phyloP scores from a whole-genome alignment of 78 protist species.

The Chrysochromulina tobinii region DNA sequence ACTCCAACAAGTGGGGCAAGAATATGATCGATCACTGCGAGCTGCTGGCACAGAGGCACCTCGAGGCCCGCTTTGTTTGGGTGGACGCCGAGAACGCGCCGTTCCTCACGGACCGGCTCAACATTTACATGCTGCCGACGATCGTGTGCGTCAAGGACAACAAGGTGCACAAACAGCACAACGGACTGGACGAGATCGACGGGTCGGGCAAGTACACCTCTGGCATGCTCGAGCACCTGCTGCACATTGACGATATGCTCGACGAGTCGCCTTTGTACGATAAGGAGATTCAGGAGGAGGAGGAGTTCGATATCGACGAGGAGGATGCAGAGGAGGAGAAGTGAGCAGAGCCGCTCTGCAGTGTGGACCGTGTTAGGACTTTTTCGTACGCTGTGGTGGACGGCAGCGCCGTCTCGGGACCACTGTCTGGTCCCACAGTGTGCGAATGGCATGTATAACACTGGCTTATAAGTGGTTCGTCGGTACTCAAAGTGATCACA shows the following conservation, averaged over 20 bases:
- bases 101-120: neutral
- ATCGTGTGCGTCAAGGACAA: neutral
- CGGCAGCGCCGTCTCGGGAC: too few species aligned
- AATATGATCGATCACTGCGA: neutral
- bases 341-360: too few species aligned
- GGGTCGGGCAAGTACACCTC: neutral
- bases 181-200: constrained; percentile 7
- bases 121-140: constrained; percentile 5
- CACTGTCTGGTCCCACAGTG: too few species aligned
- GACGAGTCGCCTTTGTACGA: neutral
- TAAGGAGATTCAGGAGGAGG: neutral
- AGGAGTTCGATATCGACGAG: neutral
- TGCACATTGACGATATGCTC: neutral
- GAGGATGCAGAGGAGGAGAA: too few species aligned
- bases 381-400: too few species aligned
- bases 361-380: too few species aligned
- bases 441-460: too few species aligned
- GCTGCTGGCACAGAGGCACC: neutral
- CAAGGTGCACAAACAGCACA: constrained; percentile 6
- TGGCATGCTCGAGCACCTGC: neutral
- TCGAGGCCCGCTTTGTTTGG: neutral
- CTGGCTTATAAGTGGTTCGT: too few species aligned
- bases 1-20: neutral
- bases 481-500: too few species aligned
- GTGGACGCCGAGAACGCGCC: constrained; percentile 21